A percentile compares a stretch with the other conserved stretches of the same genome.
Evolutionary conservation across 768 basidiomycete genomes (phyloP).

Genomic region (Rickenella mellea): DNA sequence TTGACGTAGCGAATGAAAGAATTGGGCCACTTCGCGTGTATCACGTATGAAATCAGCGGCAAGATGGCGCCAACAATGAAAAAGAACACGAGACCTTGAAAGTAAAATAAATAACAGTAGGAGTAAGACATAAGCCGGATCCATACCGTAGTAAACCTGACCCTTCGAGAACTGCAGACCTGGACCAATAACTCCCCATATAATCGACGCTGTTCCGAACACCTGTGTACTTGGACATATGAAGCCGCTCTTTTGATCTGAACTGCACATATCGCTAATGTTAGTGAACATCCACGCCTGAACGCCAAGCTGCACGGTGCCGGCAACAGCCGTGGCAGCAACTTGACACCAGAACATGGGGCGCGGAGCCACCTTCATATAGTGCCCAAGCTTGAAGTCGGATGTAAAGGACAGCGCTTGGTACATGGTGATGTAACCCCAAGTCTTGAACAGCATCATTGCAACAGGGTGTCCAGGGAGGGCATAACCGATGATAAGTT

Average conservation of each 20-base stretch:
- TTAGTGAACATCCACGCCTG: conserved; percentile 24
- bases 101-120: conserved; percentile 11
- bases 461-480: conserved; percentile 22
- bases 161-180: conserved; percentile 56
- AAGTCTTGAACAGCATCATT: conserved; percentile 26
- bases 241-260: conserved; percentile 16
- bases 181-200: conserved; percentile 80
- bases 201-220: conserved; percentile 33
- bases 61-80: conserved; percentile 68
- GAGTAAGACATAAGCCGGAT: background rate
- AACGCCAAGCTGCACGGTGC: conserved; percentile 17
- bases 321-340: conserved; percentile 18
- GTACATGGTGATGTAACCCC: conserved; percentile 22
- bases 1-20: conserved; percentile 54
- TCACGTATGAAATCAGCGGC: conserved; percentile 45
- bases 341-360: conserved; percentile 26
- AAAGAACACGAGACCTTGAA: conserved; percentile 46
- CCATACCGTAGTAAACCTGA: conserved; percentile 45
- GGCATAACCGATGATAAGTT: conserved; percentile 25
- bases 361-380: conserved; percentile 25
- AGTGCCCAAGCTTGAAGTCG: conserved; percentile 25
- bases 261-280: conserved; percentile 20
- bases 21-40: conserved; percentile 53
- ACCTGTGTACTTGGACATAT: conserved; percentile 18
- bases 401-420: conserved; percentile 22